Evolutionary conservation across 2,329 filamentous ascomycete species (phyloP), one percentile per base, ranked within the genome.

Genomic region (Fusarium sp.): DNA sequence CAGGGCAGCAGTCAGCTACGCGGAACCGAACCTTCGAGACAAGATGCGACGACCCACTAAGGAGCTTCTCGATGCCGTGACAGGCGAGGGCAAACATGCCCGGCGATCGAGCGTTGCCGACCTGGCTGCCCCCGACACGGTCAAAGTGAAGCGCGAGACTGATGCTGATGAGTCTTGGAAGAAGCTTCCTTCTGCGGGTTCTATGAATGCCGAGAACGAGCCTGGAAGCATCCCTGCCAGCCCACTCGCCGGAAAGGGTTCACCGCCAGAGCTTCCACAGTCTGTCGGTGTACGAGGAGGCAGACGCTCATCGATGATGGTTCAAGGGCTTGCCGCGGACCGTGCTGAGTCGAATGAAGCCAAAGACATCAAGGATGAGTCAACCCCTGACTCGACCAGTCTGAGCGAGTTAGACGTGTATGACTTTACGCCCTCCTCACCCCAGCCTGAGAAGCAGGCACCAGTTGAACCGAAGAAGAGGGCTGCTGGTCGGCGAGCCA

Each of bases 11-110:
- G 89, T 97, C 70, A 96, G 93, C 84, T 97, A 97, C 81, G 93
- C 93, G 12, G 93, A 96, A 81, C 94, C 94, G 2, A 96, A 93
- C 78, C 85, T 97, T 47, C 89, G 93, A 71, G 93, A 92, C 79
- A 97, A 97, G 84, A 95, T 97, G 94, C 89, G 94, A 68, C 89
- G 94, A 68, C 93, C 94, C 25, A 93, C 92, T 2, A 94, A 94
- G 79, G 90, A 94, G 73, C 83, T 95, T 11, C 89, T 92, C 38
- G 93, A 95, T 80, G 94, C 93, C 2, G 93, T 96, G 15, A 83
- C 88, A 12, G 90, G 89, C n/a, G 89, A 92, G 75, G 88, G 87
- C 35, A 91, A 88, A 78, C 85, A 87, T 68, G 67, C 86, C 73
- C 79, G 85, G 59, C 82, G 84, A 63, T 83, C 81, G 27, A 87